phyloP scores from a whole-genome alignment of 345 rosid genomes.

The Eucalyptus marginata region DNA sequence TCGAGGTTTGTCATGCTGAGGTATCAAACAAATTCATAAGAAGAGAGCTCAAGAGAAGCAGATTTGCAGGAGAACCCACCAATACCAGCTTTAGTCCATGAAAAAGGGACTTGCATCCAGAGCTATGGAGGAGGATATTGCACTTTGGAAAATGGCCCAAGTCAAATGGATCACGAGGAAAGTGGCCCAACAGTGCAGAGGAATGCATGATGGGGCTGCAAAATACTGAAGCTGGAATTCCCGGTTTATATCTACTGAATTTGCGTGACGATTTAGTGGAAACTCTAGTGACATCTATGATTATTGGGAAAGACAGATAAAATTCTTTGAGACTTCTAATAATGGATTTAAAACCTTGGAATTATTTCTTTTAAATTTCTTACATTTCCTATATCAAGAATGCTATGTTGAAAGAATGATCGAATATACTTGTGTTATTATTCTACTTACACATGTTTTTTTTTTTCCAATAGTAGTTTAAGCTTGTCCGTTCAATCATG shows the following conservation, averaged over 20 bases:
- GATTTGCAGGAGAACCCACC: too few relatives aligned
- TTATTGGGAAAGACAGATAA: neutral
- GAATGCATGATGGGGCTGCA: too few relatives aligned
- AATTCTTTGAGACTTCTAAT: too few relatives aligned
- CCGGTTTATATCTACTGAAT: too few relatives aligned
- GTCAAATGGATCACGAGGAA: neutral
- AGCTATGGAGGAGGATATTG: neutral
- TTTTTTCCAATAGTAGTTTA: neutral
- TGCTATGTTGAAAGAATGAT: neutral
- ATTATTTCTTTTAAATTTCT: too few relatives aligned
- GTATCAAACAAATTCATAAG: neutral
- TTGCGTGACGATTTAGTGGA: too few relatives aligned
- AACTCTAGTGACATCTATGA: too few relatives aligned
- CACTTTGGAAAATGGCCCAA: neutral
- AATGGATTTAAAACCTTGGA: too few relatives aligned
- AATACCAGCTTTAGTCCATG: too few relatives aligned
- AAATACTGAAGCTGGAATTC: too few relatives aligned
- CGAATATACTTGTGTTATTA: neutral
- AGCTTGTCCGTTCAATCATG: neutral
- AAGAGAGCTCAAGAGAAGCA: too few relatives aligned
- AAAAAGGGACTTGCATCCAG: neutral
- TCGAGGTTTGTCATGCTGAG: neutral
- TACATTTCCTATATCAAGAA: neutral
- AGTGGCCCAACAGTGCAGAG: neutral
- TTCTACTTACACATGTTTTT: neutral